A percentile compares a stretch with the other conserved stretches of the same genome.
phyloP scores from a whole-genome alignment of 768 basidiomycete species.

The Trametes cinnabarina region DNA sequence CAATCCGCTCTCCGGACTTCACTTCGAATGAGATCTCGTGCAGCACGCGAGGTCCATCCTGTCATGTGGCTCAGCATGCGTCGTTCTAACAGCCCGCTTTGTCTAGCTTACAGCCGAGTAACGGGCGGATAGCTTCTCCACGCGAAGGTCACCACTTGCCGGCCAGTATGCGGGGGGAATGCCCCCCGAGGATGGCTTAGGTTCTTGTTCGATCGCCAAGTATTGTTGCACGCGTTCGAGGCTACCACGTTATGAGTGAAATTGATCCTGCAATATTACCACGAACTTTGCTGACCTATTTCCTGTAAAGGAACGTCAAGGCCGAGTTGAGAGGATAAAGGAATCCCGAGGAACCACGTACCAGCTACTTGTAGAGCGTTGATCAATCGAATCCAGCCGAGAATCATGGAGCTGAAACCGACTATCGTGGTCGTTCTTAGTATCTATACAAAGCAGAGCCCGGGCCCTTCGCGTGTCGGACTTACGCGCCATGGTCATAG shows the following conservation, averaged over 20 bases:
- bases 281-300: too few relatives aligned
- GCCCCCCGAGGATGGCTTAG: conserved; percentile 36
- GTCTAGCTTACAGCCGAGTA: conserved; percentile 36
- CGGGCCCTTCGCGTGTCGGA: too few relatives aligned
- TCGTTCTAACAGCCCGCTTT: too few relatives aligned
- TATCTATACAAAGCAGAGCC: neutral
- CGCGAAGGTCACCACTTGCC: conserved; percentile 49
- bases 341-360: too few relatives aligned
- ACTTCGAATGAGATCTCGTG: conserved; percentile 51
- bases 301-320: too few relatives aligned
- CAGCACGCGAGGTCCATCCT: conserved; percentile 56
- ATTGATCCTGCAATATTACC: too few relatives aligned
- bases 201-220: conserved; percentile 56
- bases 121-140: conserved; percentile 51
- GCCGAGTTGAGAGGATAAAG: too few relatives aligned
- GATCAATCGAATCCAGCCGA: conserved; percentile 46
- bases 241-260: too few relatives aligned
- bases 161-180: conserved; percentile 68
- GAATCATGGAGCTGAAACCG: conserved; percentile 53
- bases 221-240: conserved; percentile 55
- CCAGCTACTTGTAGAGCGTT: conserved; percentile 49
- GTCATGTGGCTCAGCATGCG: neutral
- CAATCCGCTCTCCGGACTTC: conserved; percentile 56
- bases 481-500: conserved; percentile 42
- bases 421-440: conserved; percentile 28